Evolutionary conservation across 495 filamentous ascomycete genomes (phyloP).

Genomic region (Hypoxylon intermedium): DNA sequence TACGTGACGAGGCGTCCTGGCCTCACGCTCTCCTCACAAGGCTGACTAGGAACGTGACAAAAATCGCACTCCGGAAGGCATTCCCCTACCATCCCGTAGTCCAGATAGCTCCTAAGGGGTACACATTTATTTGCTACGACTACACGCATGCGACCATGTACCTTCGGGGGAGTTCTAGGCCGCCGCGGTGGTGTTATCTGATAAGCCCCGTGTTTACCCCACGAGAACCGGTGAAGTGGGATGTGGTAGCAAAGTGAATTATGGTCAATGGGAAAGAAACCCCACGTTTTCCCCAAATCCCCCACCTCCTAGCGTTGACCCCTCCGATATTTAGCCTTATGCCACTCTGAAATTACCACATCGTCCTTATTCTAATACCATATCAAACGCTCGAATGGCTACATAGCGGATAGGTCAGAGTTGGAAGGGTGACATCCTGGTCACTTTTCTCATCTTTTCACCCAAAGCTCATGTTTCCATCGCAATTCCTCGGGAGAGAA

Average conservation of each 20-base stretch:
- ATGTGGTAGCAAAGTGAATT: background rate
- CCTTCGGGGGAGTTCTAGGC: background rate
- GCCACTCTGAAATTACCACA: background rate
- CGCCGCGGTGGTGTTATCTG: background rate
- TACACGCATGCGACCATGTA: background rate
- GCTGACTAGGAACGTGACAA: background rate
- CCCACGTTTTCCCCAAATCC: background rate
- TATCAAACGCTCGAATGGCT: background rate
- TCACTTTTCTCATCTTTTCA: background rate
- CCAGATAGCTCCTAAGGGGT: background rate
- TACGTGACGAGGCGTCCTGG: background rate
- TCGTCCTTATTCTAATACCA: background rate
- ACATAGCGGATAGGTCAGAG: background rate
- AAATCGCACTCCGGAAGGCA: background rate
- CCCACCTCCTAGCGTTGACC: background rate
- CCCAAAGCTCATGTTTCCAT: constrained; percentile 5
- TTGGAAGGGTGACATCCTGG: background rate
- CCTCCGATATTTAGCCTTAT: background rate
- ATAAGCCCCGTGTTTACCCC: background rate
- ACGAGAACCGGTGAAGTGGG: background rate
- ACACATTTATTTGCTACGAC: background rate
- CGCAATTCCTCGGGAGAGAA: constrained; percentile 12
- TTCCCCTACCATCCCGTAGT: background rate
- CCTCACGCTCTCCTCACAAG: background rate
- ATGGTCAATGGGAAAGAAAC: too few relatives aligned